Base-by-base conservation (phyloP, 1,139 yeast species). In the Blastobotrys malaysiensis region DNA sequence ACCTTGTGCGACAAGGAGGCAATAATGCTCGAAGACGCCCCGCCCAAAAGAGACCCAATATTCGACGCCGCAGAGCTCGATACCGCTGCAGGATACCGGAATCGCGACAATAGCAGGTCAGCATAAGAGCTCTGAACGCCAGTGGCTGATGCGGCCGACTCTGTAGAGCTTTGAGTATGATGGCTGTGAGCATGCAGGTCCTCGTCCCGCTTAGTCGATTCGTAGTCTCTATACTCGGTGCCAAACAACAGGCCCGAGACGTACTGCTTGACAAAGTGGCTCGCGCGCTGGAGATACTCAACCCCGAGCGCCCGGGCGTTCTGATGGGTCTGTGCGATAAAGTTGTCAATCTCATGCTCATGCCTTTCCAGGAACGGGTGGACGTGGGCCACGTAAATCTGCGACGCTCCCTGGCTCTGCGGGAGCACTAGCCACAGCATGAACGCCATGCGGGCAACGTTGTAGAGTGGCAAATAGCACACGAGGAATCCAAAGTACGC, bases 341-440 rank as follows among this genome's bases (percentile, higher is more conserved):
- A 54, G 44, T 56, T 52, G 51, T 69, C 71, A 22, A 71, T 61
- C 48, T 64, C 65, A 16, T 52, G 46, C 58, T 71, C 74, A 53
- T 71, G 70, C 14, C 49, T 50, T 13, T 50, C 54, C 48, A 72
- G 61, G 55, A 66, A 69, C 36, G 75, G 75, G 54, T 64, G 70
- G 19, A 72, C 60, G 49, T 67, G 60, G 39, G 52, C 52, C 48
- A 63, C 59, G 57, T 72, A 72, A 36, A 72, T 49, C 54, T 62
- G 63, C 9, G 70, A 65, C 7, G 74, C 74, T 19, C 75, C 75
- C 56, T 70, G 73, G n/a, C 69, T 63, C 60, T 71, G 74, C 5
- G 86, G 86, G 19, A 73, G 63, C 18, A 82, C 73, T 48, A 82
- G 70, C 86, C 86, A 82, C 20, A 76, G 63, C 22, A 77, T 69